Evolutionary conservation across 1,284 basidiomycete species (phyloP).

Genomic region (Cutaneotrichosporon dermatis): DNA sequence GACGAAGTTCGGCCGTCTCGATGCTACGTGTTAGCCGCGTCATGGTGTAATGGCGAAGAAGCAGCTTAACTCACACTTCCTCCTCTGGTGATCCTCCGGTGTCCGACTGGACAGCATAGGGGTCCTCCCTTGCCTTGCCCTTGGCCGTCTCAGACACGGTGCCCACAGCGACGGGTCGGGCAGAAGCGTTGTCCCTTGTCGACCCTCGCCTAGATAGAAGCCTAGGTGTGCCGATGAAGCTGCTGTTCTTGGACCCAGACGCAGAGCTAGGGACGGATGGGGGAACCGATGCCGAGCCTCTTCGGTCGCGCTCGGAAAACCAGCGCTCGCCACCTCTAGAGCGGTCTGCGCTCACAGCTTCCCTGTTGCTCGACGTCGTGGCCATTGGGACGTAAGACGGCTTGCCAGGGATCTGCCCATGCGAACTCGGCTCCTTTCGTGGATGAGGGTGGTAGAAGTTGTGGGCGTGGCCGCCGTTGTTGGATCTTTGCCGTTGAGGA

Average conservation of each 20-base stretch:
- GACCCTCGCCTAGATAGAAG: slow-evolving; percentile 24
- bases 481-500: not conserved
- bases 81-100: slow-evolving; percentile 7
- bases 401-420: not conserved
- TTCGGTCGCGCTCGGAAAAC: not conserved
- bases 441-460: not conserved
- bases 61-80: slow-evolving; percentile 32
- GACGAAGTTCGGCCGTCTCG: slow-evolving; percentile 56
- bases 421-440: not conserved
- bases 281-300: slow-evolving; percentile 2
- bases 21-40: slow-evolving; percentile 32
- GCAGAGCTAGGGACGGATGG: slow-evolving; percentile 17
- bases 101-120: not conserved
- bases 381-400: not conserved
- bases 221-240: slow-evolving; percentile 23
- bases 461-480: not conserved
- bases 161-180: not conserved
- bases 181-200: slow-evolving; percentile 13
- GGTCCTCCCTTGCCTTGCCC: slow-evolving; percentile 3
- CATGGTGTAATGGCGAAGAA: too few relatives aligned
- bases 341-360: not conserved
- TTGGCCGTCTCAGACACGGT: not conserved
- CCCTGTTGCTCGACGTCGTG: not conserved
- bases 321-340: not conserved
- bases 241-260: slow-evolving; percentile 21